Conservation (phyloP, 2,329 filamentous ascomycete genomes). For the Diplocarpon mali region DNA sequence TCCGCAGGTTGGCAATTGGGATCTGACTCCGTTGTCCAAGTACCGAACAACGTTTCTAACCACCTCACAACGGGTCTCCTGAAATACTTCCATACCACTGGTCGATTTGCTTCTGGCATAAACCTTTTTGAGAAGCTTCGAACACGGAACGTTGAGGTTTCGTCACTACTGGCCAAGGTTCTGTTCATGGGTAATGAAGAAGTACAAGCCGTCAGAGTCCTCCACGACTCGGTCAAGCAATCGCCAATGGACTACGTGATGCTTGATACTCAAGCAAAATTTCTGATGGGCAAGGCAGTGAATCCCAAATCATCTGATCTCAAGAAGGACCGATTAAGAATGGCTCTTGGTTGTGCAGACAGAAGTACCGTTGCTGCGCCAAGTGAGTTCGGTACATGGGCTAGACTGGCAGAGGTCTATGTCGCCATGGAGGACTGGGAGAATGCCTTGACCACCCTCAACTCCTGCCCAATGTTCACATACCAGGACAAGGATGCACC, state of each 20-base stretch:
- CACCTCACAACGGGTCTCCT: constrained; percentile 89
- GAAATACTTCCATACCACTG: constrained; percentile 91
- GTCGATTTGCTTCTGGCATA: constrained; percentile 87
- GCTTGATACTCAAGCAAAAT: constrained; percentile 87
- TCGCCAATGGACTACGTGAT: constrained; percentile 97
- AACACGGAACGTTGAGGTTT: constrained; percentile 82
- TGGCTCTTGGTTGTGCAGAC: constrained; percentile 89
- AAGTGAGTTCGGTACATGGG: constrained; percentile 96
- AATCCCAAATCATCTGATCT: constrained; percentile 41
- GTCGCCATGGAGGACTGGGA: constrained; percentile 94
- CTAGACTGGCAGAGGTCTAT: constrained; percentile 84
- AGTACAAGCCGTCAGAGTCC: constrained; percentile 80
- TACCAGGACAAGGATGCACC: constrained; percentile 98
- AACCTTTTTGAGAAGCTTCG: constrained; percentile 96
- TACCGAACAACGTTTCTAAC: constrained; percentile 93
- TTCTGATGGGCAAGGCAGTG: constrained; percentile 73
- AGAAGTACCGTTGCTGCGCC: constrained; percentile 89
- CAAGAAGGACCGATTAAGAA: constrained; percentile 59
- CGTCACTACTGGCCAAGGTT: constrained; percentile 81
- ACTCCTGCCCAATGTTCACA: constrained; percentile 99
- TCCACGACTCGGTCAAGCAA: constrained; percentile 81
- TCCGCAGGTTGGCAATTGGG: constrained; percentile 78
- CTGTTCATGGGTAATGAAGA: constrained; percentile 94
- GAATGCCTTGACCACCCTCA: constrained; percentile 84
- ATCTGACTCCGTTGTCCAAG: constrained; percentile 93